Percentiles rank a stretch among this genome's conserved stretches.
These are phyloP conservation scores for Candida mesenterica DNA, from an alignment of 1,139 yeast genomes.

Conservation along the genomic window DNA sequence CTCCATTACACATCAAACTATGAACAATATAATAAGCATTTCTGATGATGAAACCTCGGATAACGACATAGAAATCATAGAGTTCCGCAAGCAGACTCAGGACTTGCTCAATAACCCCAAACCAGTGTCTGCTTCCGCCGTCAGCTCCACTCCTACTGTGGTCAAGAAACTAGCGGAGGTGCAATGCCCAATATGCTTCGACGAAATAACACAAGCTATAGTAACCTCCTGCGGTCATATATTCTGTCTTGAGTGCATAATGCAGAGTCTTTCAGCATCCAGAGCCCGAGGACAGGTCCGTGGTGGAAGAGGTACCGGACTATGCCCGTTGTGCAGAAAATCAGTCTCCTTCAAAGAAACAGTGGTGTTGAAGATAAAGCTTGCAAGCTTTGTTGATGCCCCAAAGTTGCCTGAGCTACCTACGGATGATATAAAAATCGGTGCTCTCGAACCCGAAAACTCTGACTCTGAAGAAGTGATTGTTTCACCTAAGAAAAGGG, in stretches of 20 bases:
- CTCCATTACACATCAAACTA: no score
- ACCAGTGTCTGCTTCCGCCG: slow-evolving; percentile 11
- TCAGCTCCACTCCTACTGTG: slow-evolving; percentile 18
- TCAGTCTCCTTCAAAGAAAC: slow-evolving; percentile 41
- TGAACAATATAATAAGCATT: slow-evolving; percentile 22
- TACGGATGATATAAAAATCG: slow-evolving; percentile 2
- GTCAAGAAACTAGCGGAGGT: slow-evolving; percentile 35
- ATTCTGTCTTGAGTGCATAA: slow-evolving; percentile 46
- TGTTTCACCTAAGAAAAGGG: background rate
- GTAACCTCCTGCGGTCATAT: slow-evolving; percentile 47
- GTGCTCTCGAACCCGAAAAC: background rate
- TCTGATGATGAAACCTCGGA: slow-evolving; percentile 30
- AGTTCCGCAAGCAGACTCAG: slow-evolving; percentile 37
- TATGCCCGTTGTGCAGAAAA: slow-evolving; percentile 48
- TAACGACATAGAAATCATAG: slow-evolving; percentile 40
- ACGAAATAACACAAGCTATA: slow-evolving; percentile 39
- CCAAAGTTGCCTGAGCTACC: slow-evolving; percentile 16
- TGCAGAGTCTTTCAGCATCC: slow-evolving; percentile 41
- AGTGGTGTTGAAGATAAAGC: slow-evolving; percentile 34
- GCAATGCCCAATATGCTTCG: slow-evolving; percentile 50
- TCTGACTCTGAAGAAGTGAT: slow-evolving; percentile 1
- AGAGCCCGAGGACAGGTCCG: slow-evolving; percentile 43
- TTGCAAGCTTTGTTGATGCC: slow-evolving; percentile 14
- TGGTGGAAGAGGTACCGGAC: slow-evolving; percentile 37
- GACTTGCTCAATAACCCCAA: slow-evolving; percentile 30